Evolutionary conservation across 2,329 filamentous ascomycete species (phyloP), one percentile per base, ranked within the genome.

Genomic region (Pseudocercospora fijiensis): DNA sequence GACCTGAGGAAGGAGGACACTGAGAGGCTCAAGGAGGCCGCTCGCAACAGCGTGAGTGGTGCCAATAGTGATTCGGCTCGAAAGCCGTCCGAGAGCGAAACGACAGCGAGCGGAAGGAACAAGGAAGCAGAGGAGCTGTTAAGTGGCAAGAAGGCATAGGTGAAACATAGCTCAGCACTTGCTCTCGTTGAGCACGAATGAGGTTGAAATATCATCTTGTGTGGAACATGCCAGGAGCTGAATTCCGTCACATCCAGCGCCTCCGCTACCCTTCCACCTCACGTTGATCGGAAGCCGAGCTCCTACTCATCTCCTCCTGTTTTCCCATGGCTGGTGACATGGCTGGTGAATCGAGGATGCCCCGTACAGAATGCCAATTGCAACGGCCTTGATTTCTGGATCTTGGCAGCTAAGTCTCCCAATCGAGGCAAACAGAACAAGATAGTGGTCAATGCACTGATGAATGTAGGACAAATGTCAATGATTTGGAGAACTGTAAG

Each of bases 1-100:
- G 86, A 88, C 62, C 72, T 81, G 55, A 81, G 82, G 61, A 77
- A 83, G 58, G 83, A 88, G 64, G 83, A 82, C 64, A 82, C 76
- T 1, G 80, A 81, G 70, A 71, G 81, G 58, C 69, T 82, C 65
- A 85, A 86, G 76, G 78, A 79, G 68, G 76, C 78, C 20, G 82
- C 81, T 7, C 76, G 77, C 26, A 73, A 75, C 65, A 66, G 88
- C 87, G 72, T 84, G 83, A 72, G 76, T 88, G 80, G 66, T 20
- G 74, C 75, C 41, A 73, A 74, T 10, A 75, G 67, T 7, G 67
- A 67, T 51, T 58, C 69, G 20, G 53, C 57, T 20, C 55, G 58
- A 11, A 67, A 65, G 53, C 65, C 61, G 8, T 53, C 76, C 69
- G 76, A 78, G 59, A 77, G 76, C 13, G 77, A 77, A 64, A 72